Conservation (phyloP, 139 green algal species). For the Ettlia oleoabundans region DNA sequence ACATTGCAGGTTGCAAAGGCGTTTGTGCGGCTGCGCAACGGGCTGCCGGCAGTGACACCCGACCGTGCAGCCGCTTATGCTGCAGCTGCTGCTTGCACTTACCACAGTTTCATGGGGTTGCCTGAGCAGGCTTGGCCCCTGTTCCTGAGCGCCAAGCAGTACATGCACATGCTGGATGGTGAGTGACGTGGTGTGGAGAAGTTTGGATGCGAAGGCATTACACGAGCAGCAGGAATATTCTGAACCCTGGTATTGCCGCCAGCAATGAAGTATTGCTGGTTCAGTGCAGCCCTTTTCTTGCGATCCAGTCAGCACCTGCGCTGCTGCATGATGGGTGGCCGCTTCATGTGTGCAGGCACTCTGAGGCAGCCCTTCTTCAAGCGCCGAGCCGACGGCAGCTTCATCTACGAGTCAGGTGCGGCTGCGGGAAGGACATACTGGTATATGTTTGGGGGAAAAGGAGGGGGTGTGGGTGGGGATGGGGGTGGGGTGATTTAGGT, state of each 20-base stretch:
- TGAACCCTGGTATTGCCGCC: too few species aligned
- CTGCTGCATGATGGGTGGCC: not conserved
- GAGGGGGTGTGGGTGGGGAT: too few species aligned
- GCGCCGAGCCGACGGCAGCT: conserved; percentile 38
- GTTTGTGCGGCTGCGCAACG: conserved; percentile 70
- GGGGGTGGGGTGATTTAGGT: too few species aligned
- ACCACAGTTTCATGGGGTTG: conserved; percentile 58
- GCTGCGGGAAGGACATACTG: too few species aligned
- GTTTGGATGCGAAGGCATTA: not conserved
- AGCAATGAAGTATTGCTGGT: too few species aligned
- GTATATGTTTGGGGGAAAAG: too few species aligned
- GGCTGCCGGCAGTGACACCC: conserved; percentile 39
- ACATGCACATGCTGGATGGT: conserved; percentile 74
- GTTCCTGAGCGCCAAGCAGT: conserved; percentile 69
- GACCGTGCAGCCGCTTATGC: conserved; percentile 34
- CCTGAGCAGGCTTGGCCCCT: conserved; percentile 76
- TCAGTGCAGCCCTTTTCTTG: too few species aligned
- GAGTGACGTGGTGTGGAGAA: not conserved
- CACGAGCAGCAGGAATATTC: too few species aligned
- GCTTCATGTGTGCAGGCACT: conserved; percentile 35
- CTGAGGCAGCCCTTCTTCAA: conserved; percentile 73
- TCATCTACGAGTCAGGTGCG: conserved; percentile 35
- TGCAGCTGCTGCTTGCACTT: conserved; percentile 34
- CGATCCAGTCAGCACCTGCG: too few species aligned
- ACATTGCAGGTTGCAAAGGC: conserved; percentile 57